phyloP scores from a whole-genome alignment of 169 alveolate species.

The Blepharisma undulans region DNA sequence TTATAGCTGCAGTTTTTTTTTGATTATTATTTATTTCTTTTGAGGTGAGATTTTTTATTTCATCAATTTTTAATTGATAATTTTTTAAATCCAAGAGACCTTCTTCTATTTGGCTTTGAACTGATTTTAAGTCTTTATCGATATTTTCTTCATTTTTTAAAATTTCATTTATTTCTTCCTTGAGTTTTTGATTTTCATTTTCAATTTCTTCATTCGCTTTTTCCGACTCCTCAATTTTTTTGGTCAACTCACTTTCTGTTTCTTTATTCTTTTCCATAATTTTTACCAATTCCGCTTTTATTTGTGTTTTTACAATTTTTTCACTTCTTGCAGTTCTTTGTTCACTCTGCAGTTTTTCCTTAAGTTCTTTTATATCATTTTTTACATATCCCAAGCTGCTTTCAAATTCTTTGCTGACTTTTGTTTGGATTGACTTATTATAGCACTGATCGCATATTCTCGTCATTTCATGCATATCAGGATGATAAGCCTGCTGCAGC shows the following conservation, averaged over 20 bases:
- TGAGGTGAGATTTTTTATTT: background rate
- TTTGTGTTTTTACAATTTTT: background rate
- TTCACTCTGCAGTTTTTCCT: background rate
- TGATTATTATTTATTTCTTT: background rate
- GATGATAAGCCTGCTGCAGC: background rate
- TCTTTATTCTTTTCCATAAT: background rate
- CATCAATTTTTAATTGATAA: background rate
- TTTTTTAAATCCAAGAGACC: background rate
- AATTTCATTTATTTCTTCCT: background rate
- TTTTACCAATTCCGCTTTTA: background rate
- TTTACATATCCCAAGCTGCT: background rate
- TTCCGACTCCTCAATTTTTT: background rate
- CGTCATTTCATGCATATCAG: background rate
- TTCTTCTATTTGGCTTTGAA: background rate
- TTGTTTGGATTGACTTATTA: background rate
- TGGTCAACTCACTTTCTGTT: background rate
- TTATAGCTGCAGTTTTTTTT: background rate
- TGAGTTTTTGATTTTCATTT: background rate
- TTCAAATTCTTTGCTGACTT: background rate
- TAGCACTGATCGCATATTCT: conserved; percentile 21
- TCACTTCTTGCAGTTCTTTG: background rate
- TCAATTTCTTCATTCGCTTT: background rate
- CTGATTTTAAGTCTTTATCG: background rate
- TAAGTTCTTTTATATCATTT: background rate
- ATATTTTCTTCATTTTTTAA: background rate